Percentiles rank a stretch among this genome's conserved stretches.
Evolutionary conservation across 768 basidiomycete species (phyloP).

Genomic region (Lactarius hengduanensis): DNA sequence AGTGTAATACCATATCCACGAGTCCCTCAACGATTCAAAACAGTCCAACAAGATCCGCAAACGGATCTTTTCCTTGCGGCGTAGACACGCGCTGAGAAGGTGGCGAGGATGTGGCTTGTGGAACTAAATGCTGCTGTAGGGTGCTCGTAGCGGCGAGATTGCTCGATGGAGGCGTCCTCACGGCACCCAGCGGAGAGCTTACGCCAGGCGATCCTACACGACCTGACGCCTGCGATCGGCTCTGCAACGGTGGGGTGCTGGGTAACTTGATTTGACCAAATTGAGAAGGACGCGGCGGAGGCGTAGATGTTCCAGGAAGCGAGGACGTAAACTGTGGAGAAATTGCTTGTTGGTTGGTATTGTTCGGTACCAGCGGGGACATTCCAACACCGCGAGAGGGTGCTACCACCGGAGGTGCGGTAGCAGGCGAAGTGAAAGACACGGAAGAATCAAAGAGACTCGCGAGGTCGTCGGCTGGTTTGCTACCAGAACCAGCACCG

Average conservation of each 20-base stretch:
- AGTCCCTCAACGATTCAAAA: conserved; percentile 44
- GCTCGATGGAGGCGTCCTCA: conserved; percentile 9
- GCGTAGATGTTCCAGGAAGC: neutral
- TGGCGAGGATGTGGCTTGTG: conserved; percentile 21
- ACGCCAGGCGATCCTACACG: conserved; percentile 12
- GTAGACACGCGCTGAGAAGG: conserved; percentile 30
- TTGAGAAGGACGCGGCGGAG: conserved; percentile 13
- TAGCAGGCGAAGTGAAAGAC: conserved; percentile 6
- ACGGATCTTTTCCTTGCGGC: conserved; percentile 69
- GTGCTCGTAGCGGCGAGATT: conserved; percentile 12
- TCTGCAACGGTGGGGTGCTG: conserved; percentile 26
- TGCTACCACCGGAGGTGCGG: neutral
- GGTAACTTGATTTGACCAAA: conserved; percentile 29
- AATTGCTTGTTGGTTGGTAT: conserved; percentile 7
- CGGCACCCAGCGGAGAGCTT: conserved; percentile 4
- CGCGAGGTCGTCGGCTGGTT: conserved; percentile 56
- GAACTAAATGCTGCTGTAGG: conserved; percentile 19
- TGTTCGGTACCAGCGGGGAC: neutral
- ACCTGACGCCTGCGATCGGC: conserved; percentile 19
- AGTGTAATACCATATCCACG: conserved; percentile 7
- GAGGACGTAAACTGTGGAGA: conserved; percentile 22
- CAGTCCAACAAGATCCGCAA: conserved; percentile 76
- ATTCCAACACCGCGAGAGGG: conserved; percentile 14
- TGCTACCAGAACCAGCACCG: conserved; percentile 29
- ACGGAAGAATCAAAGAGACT: conserved; percentile 50